A percentile compares a stretch with the other conserved stretches of the same genome.
phyloP scores from a whole-genome alignment of 495 filamentous ascomycete species.

The Penicillium verhagenii region DNA sequence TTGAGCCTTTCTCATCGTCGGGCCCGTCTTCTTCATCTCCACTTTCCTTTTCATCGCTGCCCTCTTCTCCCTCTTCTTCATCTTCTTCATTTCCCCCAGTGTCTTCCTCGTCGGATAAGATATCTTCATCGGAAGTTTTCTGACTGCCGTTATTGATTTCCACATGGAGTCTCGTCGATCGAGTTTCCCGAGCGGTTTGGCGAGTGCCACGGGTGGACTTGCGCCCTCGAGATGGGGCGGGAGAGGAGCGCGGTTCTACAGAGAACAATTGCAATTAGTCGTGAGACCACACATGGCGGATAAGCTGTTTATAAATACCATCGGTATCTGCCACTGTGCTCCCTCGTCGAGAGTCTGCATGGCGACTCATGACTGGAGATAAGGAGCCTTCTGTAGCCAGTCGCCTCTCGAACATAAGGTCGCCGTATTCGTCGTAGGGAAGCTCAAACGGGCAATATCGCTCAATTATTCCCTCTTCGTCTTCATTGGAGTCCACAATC shows the following conservation, averaged over 20 bases:
- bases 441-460: constrained; percentile 69
- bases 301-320: constrained; percentile 29
- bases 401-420: constrained; percentile 67
- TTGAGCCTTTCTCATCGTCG: constrained; percentile 39
- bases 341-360: constrained; percentile 40
- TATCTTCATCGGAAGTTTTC: constrained; percentile 17
- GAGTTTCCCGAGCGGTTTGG: constrained; percentile 38
- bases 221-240: constrained; percentile 45
- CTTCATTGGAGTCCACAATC: constrained; percentile 58
- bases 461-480: constrained; percentile 53
- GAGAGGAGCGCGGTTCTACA: constrained; percentile 50
- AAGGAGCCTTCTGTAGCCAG: constrained; percentile 58
- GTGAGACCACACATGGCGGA: not conserved
- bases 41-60: constrained; percentile 21
- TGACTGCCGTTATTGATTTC: constrained; percentile 32
- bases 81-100: constrained; percentile 40
- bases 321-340: constrained; percentile 55
- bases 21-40: constrained; percentile 32
- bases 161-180: constrained; percentile 42
- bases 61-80: constrained; percentile 37
- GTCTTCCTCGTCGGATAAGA: constrained; percentile 40
- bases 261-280: not conserved
- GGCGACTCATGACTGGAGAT: constrained; percentile 54
- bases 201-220: constrained; percentile 41
- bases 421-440: constrained; percentile 74